phyloP scores from a whole-genome alignment of 345 rosid genomes.

The Turnera subulata region DNA sequence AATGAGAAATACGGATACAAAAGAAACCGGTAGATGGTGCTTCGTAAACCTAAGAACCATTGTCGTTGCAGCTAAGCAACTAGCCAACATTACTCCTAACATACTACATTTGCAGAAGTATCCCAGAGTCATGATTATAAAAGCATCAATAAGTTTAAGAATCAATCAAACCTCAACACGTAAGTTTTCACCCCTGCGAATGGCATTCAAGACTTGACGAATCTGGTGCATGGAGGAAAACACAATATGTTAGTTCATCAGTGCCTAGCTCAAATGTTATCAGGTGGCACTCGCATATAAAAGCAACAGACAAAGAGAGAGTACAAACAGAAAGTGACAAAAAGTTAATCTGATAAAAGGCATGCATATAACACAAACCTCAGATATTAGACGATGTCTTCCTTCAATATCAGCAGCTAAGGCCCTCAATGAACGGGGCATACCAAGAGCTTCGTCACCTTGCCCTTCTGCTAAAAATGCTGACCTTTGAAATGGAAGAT shows the following conservation, averaged over 20 bases:
- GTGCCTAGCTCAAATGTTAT: too few relatives aligned
- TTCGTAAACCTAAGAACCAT: too few relatives aligned
- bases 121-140: not conserved
- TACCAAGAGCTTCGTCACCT: constrained; percentile 44
- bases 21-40: too few relatives aligned
- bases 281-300: not conserved
- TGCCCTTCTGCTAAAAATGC: constrained; percentile 49
- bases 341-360: too few relatives aligned
- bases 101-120: not conserved
- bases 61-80: too few relatives aligned
- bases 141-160: constrained; percentile 8
- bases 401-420: constrained; percentile 65
- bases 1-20: too few relatives aligned
- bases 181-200: constrained; percentile 75
- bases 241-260: constrained; percentile 12
- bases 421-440: constrained; percentile 57
- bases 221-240: constrained; percentile 49
- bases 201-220: constrained; percentile 73
- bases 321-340: not conserved
- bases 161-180: constrained; percentile 61
- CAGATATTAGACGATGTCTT: constrained; percentile 65
- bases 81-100: too few relatives aligned
- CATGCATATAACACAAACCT: constrained; percentile 39
- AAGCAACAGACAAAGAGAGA: not conserved
- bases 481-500: constrained; percentile 47